Evolutionary conservation across 805 yeast species (phyloP), one percentile per base, ranked within the genome.

Genomic region (Candida schatavii): DNA sequence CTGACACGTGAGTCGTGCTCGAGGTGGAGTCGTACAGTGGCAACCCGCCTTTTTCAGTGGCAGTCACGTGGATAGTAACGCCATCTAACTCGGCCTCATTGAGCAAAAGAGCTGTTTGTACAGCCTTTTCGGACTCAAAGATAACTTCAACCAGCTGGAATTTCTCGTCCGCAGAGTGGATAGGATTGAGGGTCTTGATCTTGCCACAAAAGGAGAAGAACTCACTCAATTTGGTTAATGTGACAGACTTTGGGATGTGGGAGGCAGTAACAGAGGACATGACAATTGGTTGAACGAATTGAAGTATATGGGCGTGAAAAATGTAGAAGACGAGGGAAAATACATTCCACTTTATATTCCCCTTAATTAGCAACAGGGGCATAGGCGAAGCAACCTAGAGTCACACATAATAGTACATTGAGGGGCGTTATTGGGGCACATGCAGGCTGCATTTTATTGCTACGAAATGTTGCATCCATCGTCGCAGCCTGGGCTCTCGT

Each of bases 191-290:
- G 3, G 62, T 46, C 42, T 64, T 59, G 42, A 76, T 63, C 41
- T 60, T 55, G 14, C 95, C 95, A 56, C 93, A 84, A 61, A 85
- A 85, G 19, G 84, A 70, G 62, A 86, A 85, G 63, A 85, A 85
- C 46, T 83, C 84, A 34, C 68, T 62, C 26, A 85, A 58, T 52
- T 82, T 78, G 30, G 71, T 69, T 35, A 72, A 66, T 3, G 78
- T 51, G 30, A 81, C 74, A 23, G 70, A 49, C 3, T 62, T 51
- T 31, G 86, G 78, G 31, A 85, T 72, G 46, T 80, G 74, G 14
- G 80, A 71, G 18, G 80, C 88, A 45, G 73, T 66, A 35, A 84
- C 66, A 7, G 80, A 48, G 19, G 70, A 54, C 69, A 66, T 66
- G 35, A 5, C 19, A 13, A 6, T 29, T 29, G 17, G 10, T 6